phyloP scores from a whole-genome alignment of 169 alveolate genomes.

The Cryptosporidium parvum region DNA sequence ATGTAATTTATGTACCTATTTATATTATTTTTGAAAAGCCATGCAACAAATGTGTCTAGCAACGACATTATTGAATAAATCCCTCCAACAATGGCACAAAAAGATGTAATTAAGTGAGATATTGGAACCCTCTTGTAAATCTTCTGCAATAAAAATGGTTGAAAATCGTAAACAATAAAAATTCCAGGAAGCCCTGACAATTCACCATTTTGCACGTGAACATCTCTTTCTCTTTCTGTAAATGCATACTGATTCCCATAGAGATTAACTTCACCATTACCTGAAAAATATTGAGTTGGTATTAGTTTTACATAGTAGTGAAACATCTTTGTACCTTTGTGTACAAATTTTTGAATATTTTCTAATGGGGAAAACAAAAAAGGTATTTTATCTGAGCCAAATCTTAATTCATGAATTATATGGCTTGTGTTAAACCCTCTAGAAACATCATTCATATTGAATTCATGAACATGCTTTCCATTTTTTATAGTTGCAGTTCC shows the following conservation, averaged over 20 bases:
- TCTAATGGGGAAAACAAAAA: constrained; percentile 59
- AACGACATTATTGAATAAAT: constrained; percentile 65
- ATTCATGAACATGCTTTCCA: constrained; percentile 78
- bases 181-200: constrained; percentile 77
- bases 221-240: constrained; percentile 69
- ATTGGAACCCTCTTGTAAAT: constrained; percentile 35
- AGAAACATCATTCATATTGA: constrained; percentile 74
- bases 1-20: constrained; percentile 8
- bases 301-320: constrained; percentile 67
- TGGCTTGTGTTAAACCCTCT: constrained; percentile 76
- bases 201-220: constrained; percentile 57
- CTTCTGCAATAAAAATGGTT: constrained; percentile 55
- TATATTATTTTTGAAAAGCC: constrained; percentile 6
- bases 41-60: constrained; percentile 43
- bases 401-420: constrained; percentile 54
- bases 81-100: constrained; percentile 75
- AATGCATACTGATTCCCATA: constrained; percentile 62
- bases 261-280: not conserved
- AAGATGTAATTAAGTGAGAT: constrained; percentile 65
- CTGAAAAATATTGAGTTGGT: constrained; percentile 51
- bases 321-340: constrained; percentile 70
- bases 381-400: constrained; percentile 69
- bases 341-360: constrained; percentile 34
- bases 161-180: constrained; percentile 73
- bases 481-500: constrained; percentile 64